These are phyloP conservation scores for Lactuca sativa DNA, from an alignment of 129 eudicot genomes.

Conservation along the genomic window DNA sequence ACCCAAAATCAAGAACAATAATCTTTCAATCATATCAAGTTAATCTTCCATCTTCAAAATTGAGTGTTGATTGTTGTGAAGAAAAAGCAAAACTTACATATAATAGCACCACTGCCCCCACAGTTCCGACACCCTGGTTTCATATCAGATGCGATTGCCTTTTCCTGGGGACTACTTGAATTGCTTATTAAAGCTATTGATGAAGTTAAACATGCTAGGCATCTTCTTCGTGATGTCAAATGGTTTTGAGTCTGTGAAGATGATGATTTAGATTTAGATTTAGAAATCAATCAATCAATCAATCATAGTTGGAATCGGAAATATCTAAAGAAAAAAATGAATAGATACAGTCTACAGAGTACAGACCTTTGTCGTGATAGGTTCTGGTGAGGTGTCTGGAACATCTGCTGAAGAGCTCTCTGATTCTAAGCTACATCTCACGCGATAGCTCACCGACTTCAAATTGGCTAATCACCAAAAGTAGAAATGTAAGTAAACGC, in stretches of 20 bases:
- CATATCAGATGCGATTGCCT: conserved; percentile 51
- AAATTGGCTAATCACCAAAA: conserved; percentile 34
- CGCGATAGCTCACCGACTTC: conserved; percentile 39
- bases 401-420: conserved; percentile 37
- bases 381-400: conserved; percentile 41
- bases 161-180: conserved; percentile 33
- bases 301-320: neutral
- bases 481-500: conserved; percentile 9
- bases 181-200: conserved; percentile 54
- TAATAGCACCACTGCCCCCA: conserved; percentile 86
- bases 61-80: neutral
- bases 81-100: conserved; percentile 56
- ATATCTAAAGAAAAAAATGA: neutral
- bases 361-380: conserved; percentile 39
- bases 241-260: conserved; percentile 45
- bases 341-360: conserved; percentile 1
- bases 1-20: neutral
- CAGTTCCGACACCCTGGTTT: conserved; percentile 82
- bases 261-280: conserved; percentile 1
- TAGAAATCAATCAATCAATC: too few relatives aligned
- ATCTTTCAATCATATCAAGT: conserved; percentile 1
- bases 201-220: conserved; percentile 78
- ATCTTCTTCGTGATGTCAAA: conserved; percentile 62
- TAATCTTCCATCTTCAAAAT: neutral
- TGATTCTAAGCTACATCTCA: conserved; percentile 52